Evolutionary conservation across 148 eudicot species (phyloP).

Genomic region (Diospyros kaki): DNA sequence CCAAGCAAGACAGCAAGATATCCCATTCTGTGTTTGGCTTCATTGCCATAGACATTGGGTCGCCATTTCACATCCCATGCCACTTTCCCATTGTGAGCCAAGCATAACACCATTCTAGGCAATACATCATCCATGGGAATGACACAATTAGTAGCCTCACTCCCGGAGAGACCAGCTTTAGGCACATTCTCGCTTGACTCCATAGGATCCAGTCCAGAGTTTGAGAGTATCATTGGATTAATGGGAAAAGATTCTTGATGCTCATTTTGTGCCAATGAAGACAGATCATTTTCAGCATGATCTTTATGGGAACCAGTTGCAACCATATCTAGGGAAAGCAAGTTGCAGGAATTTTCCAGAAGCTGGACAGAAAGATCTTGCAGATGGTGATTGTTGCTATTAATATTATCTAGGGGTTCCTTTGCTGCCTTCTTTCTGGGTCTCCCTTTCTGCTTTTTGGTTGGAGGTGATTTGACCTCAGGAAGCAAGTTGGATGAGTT

Average conservation of each 20-base stretch:
- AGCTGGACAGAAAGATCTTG: constrained; percentile 30
- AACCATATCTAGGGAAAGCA: constrained; percentile 20
- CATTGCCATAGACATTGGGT: constrained; percentile 40
- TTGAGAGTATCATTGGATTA: constrained; percentile 12
- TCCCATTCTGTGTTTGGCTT: constrained; percentile 62
- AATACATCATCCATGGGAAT: constrained; percentile 42
- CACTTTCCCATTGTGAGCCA: constrained; percentile 95
- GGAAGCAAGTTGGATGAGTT: no score
- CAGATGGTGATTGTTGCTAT: constrained; percentile 18
- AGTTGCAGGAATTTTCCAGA: constrained; percentile 24
- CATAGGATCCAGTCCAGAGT: constrained; percentile 16
- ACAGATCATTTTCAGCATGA: constrained; percentile 11
- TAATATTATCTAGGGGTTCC: constrained; percentile 9
- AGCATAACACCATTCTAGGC: constrained; percentile 75
- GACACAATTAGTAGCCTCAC: constrained; percentile 20
- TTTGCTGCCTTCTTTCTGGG: constrained; percentile 18
- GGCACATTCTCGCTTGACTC: neutral
- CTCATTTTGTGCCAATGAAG: constrained; percentile 13
- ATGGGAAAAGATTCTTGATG: constrained; percentile 18
- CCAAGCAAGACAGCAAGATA: constrained; percentile 97
- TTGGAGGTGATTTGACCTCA: no score
- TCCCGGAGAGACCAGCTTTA: constrained; percentile 15
- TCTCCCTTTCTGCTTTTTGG: constrained; percentile 18
- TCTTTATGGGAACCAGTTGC: constrained; percentile 13
- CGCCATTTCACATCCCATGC: constrained; percentile 97